Base-by-base conservation (phyloP, 23 red algal genomes). In the Gracilaria domingensis region DNA sequence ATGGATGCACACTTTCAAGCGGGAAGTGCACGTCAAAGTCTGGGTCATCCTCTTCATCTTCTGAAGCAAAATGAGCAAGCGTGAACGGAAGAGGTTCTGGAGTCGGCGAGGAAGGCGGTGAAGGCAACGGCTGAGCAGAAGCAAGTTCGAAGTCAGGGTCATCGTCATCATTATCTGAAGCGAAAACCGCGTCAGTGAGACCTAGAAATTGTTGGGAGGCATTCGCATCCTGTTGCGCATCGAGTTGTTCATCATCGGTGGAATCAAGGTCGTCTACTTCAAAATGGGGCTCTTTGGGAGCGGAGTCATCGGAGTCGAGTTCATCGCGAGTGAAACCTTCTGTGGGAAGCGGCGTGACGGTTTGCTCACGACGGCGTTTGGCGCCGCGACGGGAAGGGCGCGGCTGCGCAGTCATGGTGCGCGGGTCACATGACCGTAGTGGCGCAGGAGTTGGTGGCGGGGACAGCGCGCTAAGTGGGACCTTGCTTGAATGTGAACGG, bases 191-290 rank as follows among this genome's bases (percentile, higher is more conserved):
- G 39, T 80, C 76, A 54, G 76, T 36, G 24, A 80, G 39, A 30
- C 54, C 49, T 4, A 80, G 35, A 12, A 37, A 26, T 37, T 24
- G 49, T 54, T 80, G 36, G 9, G 47, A 35, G 21, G 47, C 0
- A 57, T 21, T 0, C 57, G 48, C 38, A 16, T 13, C 40, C 50
- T 78, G 48, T 13, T 58, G 12, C 4, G 47, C 5, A 20, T 35
- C 36, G 21, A 36, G 0, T 29, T 80, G 47, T 51, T 86, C 82
- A 51, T 86, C 64, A 16, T 86, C 82, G 39, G 82, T 73, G 58
- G 82, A 86, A 66, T 86, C 82, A 32, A 86, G 64, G 47, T 86
- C 65, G 55, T 86, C 82, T 69, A 86, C 82, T 62, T 86, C 82
- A 36, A 86, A 86, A 17, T 86, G 35, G 25, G 59, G 59, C 36